Evolutionary conservation across 1,139 yeast genomes (phyloP), one percentile per base, ranked within the genome.

Genomic region (Hanseniaspora sp.): DNA sequence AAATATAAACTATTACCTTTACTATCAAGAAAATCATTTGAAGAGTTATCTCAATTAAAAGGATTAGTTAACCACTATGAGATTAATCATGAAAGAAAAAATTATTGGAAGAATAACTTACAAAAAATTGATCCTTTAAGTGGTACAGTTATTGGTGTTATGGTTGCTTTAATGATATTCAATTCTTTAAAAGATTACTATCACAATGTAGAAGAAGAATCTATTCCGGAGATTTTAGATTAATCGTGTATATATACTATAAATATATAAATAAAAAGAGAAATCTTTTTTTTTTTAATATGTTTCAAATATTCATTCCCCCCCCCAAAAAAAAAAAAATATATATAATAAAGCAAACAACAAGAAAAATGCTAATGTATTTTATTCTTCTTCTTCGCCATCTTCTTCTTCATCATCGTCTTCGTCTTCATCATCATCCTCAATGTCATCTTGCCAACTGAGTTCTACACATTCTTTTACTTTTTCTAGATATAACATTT

Each of bases 401-500:
- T 67, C 72, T 5, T 70, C 74, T 8, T 71, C 76, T 5, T 68
- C 73, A 1, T 75, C 80, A 0, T 78, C 82, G 1, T 77, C 82
- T 6, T 78, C 84, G 1, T 78, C 86, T 9, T 80, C 88, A 2
- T 81, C 90, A 54, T 80, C 82, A 23, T 80, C 83, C 9, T 78
- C 79, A 48, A 80, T 78, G 30, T 79, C 87, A 41, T 81, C 90
- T 13, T 82, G 90, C 95, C 95, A 86, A 61, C 92, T 83, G 59
- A 76, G 82, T 63, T 92, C 98, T 52, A 92, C 98, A 0, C 96
- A 87, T 66, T 88, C 95, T 61, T 94, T 79, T 31, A 92, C 98
- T 59, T 96, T 72, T 66, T 88, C 87, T 56, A 84, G 80, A 66
- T 92, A 92, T 70, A 90, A 96, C 40, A 92, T 82, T 60, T 95